These are phyloP conservation scores for Oryza punctata DNA, from an alignment of 176 grass and related monocot species.

Conservation along the genomic window DNA sequence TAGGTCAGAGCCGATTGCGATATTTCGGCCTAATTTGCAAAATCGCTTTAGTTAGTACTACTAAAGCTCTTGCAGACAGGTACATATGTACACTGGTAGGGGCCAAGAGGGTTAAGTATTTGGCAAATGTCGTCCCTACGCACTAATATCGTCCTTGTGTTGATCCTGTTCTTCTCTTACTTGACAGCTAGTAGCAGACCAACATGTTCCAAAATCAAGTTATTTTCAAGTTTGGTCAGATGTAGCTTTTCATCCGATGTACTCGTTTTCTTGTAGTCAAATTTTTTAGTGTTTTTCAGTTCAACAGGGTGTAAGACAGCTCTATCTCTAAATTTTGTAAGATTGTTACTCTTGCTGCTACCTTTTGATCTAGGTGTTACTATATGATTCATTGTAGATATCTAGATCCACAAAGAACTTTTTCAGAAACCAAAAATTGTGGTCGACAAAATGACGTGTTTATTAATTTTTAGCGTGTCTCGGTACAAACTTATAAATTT, in stretches of 20 bases:
- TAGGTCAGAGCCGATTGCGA: constrained; percentile 15
- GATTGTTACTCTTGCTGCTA: neutral
- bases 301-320: neutral
- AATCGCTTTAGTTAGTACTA: constrained; percentile 23
- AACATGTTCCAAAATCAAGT: constrained; percentile 6
- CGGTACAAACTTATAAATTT: no score
- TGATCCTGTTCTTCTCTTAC: neutral
- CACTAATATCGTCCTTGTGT: neutral
- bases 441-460: no score
- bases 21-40: neutral
- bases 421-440: no score
- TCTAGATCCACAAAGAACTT: no score
- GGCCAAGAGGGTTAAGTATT: constrained; percentile 31
- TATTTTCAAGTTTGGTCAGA: constrained; percentile 37
- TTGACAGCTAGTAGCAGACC: constrained; percentile 5
- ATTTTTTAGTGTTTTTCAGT: constrained; percentile 13
- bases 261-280: neutral
- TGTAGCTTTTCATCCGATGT: constrained; percentile 26
- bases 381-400: no score
- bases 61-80: constrained; percentile 10
- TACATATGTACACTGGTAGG: constrained; percentile 25
- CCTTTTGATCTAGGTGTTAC: neutral
- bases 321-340: neutral
- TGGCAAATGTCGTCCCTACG: constrained; percentile 30
- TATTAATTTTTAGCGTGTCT: no score